A percentile compares a stretch with the other conserved stretches of the same genome.
Evolutionary conservation across 352 stramenopile species (phyloP).

Genomic region (Globisporangium megalacanthum): DNA sequence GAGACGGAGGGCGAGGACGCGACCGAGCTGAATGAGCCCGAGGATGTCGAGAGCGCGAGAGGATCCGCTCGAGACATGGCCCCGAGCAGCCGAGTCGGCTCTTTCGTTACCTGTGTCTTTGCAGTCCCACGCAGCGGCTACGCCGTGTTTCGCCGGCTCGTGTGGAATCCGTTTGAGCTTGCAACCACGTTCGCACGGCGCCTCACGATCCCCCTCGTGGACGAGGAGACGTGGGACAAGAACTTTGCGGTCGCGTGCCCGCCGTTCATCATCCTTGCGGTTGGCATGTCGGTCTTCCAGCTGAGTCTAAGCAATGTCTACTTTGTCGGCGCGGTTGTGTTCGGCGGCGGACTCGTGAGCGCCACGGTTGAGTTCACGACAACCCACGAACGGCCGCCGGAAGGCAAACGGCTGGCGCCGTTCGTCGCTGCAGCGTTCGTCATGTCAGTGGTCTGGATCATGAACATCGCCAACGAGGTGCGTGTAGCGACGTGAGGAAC

Average conservation of each 20-base stretch:
- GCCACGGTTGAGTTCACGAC: conserved; percentile 41
- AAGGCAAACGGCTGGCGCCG: conserved; percentile 38
- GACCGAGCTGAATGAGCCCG: conserved; percentile 6
- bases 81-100: neutral
- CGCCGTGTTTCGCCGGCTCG: conserved; percentile 28
- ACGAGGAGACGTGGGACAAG: conserved; percentile 81
- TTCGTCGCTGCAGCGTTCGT: conserved; percentile 72
- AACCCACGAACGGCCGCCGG: conserved; percentile 35
- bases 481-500: neutral
- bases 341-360: conserved; percentile 38
- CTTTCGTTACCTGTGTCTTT: neutral
- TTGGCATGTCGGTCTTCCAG: conserved; percentile 47
- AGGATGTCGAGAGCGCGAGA: conserved; percentile 3
- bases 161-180: conserved; percentile 74
- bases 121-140: conserved; percentile 19
- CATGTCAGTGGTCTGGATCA: conserved; percentile 86
- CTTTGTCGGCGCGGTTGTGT: conserved; percentile 39
- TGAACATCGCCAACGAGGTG: conserved; percentile 79
- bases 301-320: conserved; percentile 37
- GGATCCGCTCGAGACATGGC: neutral
- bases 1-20: conserved; percentile 15
- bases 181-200: conserved; percentile 58
- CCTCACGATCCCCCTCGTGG: conserved; percentile 70
- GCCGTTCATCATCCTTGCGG: conserved; percentile 50
- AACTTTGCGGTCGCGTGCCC: conserved; percentile 60